Evolutionary conservation across 2,329 filamentous ascomycete species (phyloP), one percentile per base, ranked within the genome.

Genomic region (Monosporascus cannonballus): DNA sequence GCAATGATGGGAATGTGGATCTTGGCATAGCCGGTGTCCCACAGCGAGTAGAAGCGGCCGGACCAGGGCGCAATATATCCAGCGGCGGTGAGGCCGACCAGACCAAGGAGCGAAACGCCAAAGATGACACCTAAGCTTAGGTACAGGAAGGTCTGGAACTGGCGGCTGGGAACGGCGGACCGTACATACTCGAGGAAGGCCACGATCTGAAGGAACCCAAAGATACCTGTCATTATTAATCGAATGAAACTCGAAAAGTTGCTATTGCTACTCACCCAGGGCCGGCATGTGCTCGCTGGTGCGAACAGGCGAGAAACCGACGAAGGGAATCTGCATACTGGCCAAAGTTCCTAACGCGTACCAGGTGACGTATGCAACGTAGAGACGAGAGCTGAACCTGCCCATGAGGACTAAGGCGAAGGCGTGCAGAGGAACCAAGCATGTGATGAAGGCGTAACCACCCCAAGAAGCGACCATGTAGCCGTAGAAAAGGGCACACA

Each of bases 381-480:
- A 99, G 20, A 99, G 78, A 55, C 94, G 85, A 54, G 89, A 87
- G 77, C 92, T 97, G 74, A 95, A 99, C 55, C 94, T 80, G 49
- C 95, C 95, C 93, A 99, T 99, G 74, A 88, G 90, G 66, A 99
- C 87, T 61, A 99, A 80, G 47, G 96, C 90, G 64, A 99, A 92
- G 7, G 90, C 86, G 72, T 99, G 94, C 61, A 99, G 83, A 38
- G 94, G 94, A 54, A 99, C 85, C 73, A 99, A 76, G 71, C 96
- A 96, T 56, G 95, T 99, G 68, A 99, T 99, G 82, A 99, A 99
- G 66, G 96, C 94, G 72, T 99, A 99, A 68, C 94, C 94, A 80
- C 94, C 94, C 94, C 94, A 99, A 18, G 95, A 96, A 48, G 93
- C 94, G 59, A 99, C 94, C 94, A 99, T 99, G 84, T 99, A 99